Evolutionary conservation across 2,329 filamentous ascomycete genomes (phyloP).

Genomic region (Lasiodiplodia sp.): DNA sequence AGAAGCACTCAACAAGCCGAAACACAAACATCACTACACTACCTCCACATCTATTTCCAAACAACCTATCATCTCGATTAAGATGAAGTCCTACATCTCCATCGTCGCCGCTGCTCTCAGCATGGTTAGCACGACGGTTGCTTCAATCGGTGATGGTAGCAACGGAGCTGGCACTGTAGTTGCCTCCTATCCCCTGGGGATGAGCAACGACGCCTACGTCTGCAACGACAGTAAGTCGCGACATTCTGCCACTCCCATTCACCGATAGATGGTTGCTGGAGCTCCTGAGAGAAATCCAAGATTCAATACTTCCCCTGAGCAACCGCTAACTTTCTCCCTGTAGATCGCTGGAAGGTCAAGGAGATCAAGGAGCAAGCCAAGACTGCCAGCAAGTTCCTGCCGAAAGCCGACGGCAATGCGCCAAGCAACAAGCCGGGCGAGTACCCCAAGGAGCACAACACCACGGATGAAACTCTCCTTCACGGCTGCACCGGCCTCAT

Average conservation of each 20-base stretch:
- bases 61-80: background rate
- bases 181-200: background rate
- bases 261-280: no score
- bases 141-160: background rate
- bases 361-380: conserved; percentile 15
- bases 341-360: background rate
- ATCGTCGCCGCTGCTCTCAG: background rate
- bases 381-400: conserved; percentile 12
- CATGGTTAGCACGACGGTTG: background rate
- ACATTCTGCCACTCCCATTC: no score
- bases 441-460: background rate
- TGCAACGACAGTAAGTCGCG: conserved; percentile 1
- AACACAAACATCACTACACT: background rate
- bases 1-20: background rate
- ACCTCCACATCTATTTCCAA: background rate
- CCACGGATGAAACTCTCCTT: background rate
- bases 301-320: background rate
- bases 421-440: background rate
- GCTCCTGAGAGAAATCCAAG: no score
- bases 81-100: background rate
- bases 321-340: background rate
- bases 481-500: conserved; percentile 6
- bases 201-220: background rate
- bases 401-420: conserved; percentile 1
- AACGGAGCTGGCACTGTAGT: background rate